phyloP scores from a whole-genome alignment of 1,284 basidiomycete species.

The Leccinum brunneo-olivaceum region DNA sequence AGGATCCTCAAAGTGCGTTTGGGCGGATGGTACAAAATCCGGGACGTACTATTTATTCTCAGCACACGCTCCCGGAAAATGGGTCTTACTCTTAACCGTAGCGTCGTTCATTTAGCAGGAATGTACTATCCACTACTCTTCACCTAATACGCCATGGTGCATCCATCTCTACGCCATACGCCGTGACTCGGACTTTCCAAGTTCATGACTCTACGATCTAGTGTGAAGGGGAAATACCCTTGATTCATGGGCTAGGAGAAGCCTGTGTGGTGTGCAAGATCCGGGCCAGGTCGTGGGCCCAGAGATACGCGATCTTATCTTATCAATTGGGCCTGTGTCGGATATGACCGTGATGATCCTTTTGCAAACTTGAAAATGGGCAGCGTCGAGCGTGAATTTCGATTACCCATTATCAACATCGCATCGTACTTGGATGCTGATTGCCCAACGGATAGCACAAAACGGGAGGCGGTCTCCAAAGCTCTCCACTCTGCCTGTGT shows the following conservation, averaged over 20 bases:
- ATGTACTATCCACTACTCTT: slow-evolving; percentile 23
- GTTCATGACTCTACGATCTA: neutral
- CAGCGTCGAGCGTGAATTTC: slow-evolving; percentile 1
- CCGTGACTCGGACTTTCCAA: slow-evolving; percentile 1
- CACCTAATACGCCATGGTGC: slow-evolving; percentile 18
- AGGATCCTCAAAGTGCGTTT: slow-evolving; percentile 28
- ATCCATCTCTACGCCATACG: neutral
- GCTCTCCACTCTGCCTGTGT: slow-evolving; percentile 69
- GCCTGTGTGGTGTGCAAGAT: neutral
- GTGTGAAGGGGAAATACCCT: neutral
- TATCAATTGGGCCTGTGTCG: slow-evolving; percentile 11
- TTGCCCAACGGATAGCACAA: slow-evolving; percentile 1
- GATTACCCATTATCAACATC: slow-evolving; percentile 47
- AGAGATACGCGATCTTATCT: slow-evolving; percentile 25
- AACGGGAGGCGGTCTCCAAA: slow-evolving; percentile 39
- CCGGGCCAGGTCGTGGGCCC: no score
- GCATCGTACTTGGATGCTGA: slow-evolving; percentile 43
- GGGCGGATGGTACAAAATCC: slow-evolving; percentile 36
- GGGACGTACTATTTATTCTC: slow-evolving; percentile 55
- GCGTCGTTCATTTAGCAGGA: slow-evolving; percentile 7
- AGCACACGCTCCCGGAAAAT: slow-evolving; percentile 33
- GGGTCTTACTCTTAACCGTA: slow-evolving; percentile 24
- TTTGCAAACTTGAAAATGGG: slow-evolving; percentile 10
- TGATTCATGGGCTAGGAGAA: neutral
- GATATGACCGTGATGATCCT: neutral